Base-by-base conservation (phyloP, 495 filamentous ascomycete species). In the Penicillium ochrochloron region DNA sequence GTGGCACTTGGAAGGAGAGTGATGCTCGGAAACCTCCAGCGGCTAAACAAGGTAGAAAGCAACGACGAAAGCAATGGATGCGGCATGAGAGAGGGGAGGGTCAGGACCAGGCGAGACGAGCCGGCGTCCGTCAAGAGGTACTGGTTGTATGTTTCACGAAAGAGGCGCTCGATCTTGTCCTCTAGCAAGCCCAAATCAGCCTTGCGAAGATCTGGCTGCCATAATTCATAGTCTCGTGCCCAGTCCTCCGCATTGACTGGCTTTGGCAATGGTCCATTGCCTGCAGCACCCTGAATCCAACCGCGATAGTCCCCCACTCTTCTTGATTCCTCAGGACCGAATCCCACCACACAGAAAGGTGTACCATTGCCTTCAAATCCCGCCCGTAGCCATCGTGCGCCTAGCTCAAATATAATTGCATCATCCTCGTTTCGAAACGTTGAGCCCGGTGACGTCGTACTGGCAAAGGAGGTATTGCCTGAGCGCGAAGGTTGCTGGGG, bases 61-160 rank as follows among this genome's bases (percentile, higher is more conserved):
- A 92, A 69, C 1, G 88, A 83, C 6, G 90, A 93, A 17, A 99
- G 81, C 19, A 97, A 70, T 1, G 90, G 86, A 61, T 93, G 87
- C 0, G 96, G 93, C 61, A 97, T 77, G 2, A 88, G 77, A 17
- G 94, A 89, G 1, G 93, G 92, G 12, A 97, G 66, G 5, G 90
- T 84, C 37, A 97, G 84, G 63, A 95, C 79, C 64, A 89, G 82
- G 63, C 91, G 86, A 31, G 92, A 85, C 54, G 89, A 87, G 3
- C 88, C 90, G 70, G 94, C 90, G 44, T 92, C 86, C 21, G 82
- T 80, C 59, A 97, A 82, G 42, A 97, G 77, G 75, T 90, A 90
- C 83, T 92, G 93, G 63, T 89, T 91, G 71, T 92, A 93, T n/a
- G 90, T 90, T 62, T 93, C 89, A 59, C 94, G 86, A 68, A 97